Percentiles rank a stretch among this genome's conserved stretches.
Evolutionary conservation across 148 eudicot genomes (phyloP).

Genomic region (Cornus suecica): DNA sequence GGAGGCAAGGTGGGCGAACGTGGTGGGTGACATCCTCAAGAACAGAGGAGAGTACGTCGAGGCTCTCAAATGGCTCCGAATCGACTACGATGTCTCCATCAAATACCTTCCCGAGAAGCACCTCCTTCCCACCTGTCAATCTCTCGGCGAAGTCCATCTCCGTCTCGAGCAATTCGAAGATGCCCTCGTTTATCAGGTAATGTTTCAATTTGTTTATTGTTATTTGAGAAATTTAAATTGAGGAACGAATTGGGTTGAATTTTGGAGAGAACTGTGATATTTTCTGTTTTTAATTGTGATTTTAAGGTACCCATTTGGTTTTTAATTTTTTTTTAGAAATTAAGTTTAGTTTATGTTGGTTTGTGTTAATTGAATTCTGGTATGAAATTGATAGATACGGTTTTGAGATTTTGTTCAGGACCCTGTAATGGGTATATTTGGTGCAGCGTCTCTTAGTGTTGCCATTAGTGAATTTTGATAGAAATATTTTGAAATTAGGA

Average conservation of each 20-base stretch:
- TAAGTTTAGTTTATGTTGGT: no score
- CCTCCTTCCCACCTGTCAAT: constrained; percentile 83
- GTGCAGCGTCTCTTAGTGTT: no score
- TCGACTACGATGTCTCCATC: constrained; percentile 63
- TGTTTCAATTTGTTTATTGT: no score
- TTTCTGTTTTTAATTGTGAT: background rate
- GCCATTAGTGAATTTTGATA: no score
- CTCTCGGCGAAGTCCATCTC: constrained; percentile 79
- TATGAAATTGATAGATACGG: no score
- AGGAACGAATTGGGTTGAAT: background rate
- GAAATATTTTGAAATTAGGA: no score
- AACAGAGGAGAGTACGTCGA: constrained; percentile 78
- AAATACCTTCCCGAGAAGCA: constrained; percentile 60
- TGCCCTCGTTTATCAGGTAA: constrained; percentile 80
- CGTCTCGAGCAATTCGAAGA: constrained; percentile 51
- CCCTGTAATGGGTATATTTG: no score
- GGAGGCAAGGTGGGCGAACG: constrained; percentile 97
- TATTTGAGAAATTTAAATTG: background rate
- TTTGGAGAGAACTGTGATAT: background rate
- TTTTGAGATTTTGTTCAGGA: no score
- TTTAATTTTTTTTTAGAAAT: no score
- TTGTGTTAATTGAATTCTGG: no score
- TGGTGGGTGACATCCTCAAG: constrained; percentile 74
- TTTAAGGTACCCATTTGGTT: no score
- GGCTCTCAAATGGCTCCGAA: constrained; percentile 72